Percentiles rank a stretch among this genome's conserved stretches.
phyloP scores from a whole-genome alignment of 2,329 filamentous ascomycete species.

The Pseudogymnoascus sp. region DNA sequence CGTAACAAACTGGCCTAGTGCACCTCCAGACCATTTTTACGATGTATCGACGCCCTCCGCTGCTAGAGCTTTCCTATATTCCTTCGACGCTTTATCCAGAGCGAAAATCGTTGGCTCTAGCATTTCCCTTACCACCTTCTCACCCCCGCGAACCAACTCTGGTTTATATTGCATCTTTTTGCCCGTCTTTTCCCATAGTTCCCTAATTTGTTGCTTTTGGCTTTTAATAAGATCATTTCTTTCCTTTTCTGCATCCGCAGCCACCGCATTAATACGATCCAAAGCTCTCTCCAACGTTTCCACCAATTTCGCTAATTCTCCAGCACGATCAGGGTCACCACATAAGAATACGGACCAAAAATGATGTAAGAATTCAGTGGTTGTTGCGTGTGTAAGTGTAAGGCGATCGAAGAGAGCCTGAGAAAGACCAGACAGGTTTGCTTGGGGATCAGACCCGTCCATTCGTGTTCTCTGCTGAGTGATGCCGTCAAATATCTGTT shows the following conservation, averaged over 20 bases:
- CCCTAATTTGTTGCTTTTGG: constrained; percentile 61
- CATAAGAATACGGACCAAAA: constrained; percentile 93
- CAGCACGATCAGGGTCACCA: constrained; percentile 70
- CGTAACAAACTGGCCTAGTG: neutral
- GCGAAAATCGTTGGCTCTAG: constrained; percentile 67
- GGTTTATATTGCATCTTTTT: constrained; percentile 65
- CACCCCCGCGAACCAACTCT: constrained; percentile 63
- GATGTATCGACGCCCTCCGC: constrained; percentile 40
- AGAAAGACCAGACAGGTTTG: constrained; percentile 36
- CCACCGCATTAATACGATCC: constrained; percentile 72
- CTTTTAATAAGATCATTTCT: constrained; percentile 58
- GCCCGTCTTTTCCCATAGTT: constrained; percentile 62
- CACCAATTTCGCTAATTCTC: constrained; percentile 71
- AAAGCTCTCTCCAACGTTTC: constrained; percentile 73
- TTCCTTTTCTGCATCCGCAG: constrained; percentile 68
- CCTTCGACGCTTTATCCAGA: constrained; percentile 59
- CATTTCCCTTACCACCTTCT: constrained; percentile 65
- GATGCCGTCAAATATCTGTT: constrained; percentile 58
- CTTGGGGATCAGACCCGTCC: constrained; percentile 34
- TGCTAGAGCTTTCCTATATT: constrained; percentile 63
- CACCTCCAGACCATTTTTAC: constrained; percentile 6
- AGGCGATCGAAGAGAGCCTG: constrained; percentile 50
- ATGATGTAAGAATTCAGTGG: constrained; percentile 90
- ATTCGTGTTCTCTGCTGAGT: constrained; percentile 52
- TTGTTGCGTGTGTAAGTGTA: constrained; percentile 80